Evolutionary conservation across 176 grass and related monocot genomes (phyloP), one percentile per base, ranked within the genome.

Genomic region (Alloteropsis semialata): DNA sequence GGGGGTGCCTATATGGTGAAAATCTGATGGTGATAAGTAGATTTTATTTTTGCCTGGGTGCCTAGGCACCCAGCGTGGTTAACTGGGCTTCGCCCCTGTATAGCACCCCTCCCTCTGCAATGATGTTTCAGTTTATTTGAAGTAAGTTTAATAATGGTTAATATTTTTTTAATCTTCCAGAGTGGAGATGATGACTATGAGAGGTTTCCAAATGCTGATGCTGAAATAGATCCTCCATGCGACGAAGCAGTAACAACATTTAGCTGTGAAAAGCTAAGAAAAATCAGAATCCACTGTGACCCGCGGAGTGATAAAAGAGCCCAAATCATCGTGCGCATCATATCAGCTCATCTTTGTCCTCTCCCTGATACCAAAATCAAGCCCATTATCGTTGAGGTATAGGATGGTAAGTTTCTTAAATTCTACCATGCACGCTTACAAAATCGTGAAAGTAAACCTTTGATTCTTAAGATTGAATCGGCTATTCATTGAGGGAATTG

Each of bases 251-350:
- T 60, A 28, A 6, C 39, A 70, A 56, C 22, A 3, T 59, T 85
- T 49, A 38, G 66, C 9, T 85, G 83, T 67, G 39, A 78, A 45
- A 60, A 85, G 18, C 83, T 85, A 21, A 60, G 75, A 68, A 60
- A 70, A 49, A 85, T 85, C 27, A 33, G 24, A 59, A 70, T 78
- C 53, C 21, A 45, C 30, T 49, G 51, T 12, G 1, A 44, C 39
- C 64, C 22, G 38, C 29, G 6, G 7, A 45, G 42, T 4, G 64
- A 85, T 49, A 70, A 38, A 78, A 78, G 83, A 70, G 64, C 43
- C n/a, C 51, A 60, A 2, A 69, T 78, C 29, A 60, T 85, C 2
- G 22, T 71, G 39, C 32, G 28, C 51, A 85, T 85, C 50, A 50
- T 85, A 70, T 60, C 42, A 28, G 29, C 19, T 2, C 39, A 78